Conservation (phyloP, 805 yeast species). For the Lipomyces sp. region DNA sequence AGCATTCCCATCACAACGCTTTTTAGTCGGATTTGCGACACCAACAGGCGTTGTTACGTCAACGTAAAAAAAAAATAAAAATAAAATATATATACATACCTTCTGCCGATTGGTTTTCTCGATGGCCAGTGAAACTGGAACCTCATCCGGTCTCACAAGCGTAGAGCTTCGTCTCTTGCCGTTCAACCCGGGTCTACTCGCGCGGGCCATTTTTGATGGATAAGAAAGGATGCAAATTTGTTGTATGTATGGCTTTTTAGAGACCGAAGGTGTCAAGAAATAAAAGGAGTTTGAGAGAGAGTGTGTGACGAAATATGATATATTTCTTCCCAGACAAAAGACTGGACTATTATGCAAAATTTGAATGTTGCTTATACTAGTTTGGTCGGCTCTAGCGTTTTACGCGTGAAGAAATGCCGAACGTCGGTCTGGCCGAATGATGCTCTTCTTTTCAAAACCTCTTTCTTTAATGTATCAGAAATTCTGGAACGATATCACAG, state of each 20-base stretch:
- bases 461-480: not conserved
- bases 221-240: not conserved
- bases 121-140: not conserved
- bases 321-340: slow-evolving; percentile 16
- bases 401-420: not conserved
- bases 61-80: too few relatives aligned
- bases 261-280: not conserved
- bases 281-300: slow-evolving; percentile 1
- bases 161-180: slow-evolving; percentile 23
- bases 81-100: slow-evolving; percentile 12
- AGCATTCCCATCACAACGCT: not conserved
- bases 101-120: slow-evolving; percentile 18
- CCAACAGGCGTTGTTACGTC: not conserved
- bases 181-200: slow-evolving; percentile 6
- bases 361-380: not conserved
- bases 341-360: slow-evolving; percentile 2
- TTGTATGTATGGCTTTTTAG: not conserved
- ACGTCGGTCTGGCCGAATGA: not conserved
- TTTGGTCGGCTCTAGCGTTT: not conserved
- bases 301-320: slow-evolving; percentile 46
- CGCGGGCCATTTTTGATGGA: not conserved
- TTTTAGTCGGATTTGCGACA: not conserved
- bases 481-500: not conserved
- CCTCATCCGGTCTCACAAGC: not conserved
- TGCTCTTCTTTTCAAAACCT: not conserved